phyloP scores from a whole-genome alignment of 768 basidiomycete genomes.

The Leucocoprinus leucothites region DNA sequence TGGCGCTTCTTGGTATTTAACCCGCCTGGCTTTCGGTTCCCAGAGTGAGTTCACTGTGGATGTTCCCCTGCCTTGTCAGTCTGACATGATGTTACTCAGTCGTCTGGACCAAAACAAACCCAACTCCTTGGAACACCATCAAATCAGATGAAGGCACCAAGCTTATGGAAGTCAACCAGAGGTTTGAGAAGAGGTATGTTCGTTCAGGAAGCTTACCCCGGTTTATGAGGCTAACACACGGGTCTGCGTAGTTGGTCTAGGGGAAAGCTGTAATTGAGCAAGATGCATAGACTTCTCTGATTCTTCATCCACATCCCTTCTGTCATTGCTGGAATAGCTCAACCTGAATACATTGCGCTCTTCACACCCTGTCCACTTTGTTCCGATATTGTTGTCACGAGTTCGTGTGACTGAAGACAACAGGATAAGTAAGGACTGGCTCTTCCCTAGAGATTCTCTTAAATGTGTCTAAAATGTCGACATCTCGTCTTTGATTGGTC shows the following conservation, averaged over 20 bases:
- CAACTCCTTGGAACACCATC: conserved; percentile 86
- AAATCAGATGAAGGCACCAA: conserved; percentile 75
- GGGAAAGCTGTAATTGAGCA: conserved; percentile 56
- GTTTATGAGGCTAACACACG: not conserved
- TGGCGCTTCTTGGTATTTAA: conserved; percentile 68
- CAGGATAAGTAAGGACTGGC: no score
- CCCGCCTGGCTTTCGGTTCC: conserved; percentile 61
- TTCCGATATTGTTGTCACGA: not conserved
- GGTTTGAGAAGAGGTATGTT: conserved; percentile 69
- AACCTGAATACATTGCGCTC: conserved; percentile 1
- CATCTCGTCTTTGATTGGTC: not conserved
- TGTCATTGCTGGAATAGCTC: conserved; percentile 1
- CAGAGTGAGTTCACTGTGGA: conserved; percentile 33
- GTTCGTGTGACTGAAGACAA: not conserved
- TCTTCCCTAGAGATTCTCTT: no score
- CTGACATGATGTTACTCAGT: conserved; percentile 27
- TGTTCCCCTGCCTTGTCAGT: not conserved
- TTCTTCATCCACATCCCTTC: conserved; percentile 9
- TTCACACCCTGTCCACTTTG: not conserved
- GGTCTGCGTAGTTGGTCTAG: conserved; percentile 62
- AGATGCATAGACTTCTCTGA: conserved; percentile 12
- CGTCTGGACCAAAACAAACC: conserved; percentile 66
- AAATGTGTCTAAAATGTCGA: not conserved
- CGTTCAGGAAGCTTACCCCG: not conserved
- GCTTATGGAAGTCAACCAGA: conserved; percentile 64